phyloP scores from a whole-genome alignment of 306 rosid genomes.

The Quercus alba region DNA sequence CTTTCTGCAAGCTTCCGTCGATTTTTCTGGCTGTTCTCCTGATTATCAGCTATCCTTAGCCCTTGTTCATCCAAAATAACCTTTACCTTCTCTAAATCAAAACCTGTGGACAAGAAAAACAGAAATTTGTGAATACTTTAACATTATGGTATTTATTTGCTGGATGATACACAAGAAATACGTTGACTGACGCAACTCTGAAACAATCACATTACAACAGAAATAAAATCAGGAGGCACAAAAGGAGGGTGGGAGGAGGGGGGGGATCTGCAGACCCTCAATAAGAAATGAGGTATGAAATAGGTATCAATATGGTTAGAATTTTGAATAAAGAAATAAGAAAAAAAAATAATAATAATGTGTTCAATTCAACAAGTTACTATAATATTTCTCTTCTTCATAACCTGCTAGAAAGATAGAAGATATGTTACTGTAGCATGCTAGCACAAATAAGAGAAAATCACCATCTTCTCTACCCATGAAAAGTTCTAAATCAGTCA shows the following conservation, averaged over 20 bases:
- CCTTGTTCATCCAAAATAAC: conserved; percentile 89
- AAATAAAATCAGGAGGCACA: neutral
- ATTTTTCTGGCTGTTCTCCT: conserved; percentile 97
- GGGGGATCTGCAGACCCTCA: neutral
- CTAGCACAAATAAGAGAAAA: neutral
- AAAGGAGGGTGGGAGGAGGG: neutral
- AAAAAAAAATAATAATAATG: neutral
- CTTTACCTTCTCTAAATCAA: conserved; percentile 94
- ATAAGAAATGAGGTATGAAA: neutral
- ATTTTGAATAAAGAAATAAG: neutral
- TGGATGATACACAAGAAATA: neutral
- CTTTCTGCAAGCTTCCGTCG: conserved; percentile 97
- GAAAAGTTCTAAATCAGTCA: too few relatives aligned
- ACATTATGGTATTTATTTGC: neutral
- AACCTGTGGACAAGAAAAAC: conserved; percentile 43
- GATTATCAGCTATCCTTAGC: conserved; percentile 88
- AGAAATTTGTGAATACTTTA: neutral
- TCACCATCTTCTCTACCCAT: neutral
- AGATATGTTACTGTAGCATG: neutral
- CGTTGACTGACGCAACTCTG: neutral
- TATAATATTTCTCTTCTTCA: neutral
- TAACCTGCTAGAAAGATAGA: neutral
- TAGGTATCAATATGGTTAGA: neutral
- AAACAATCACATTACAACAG: neutral
- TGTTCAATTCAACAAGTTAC: neutral